Evolutionary conservation across 1,139 yeast genomes (phyloP).

Genomic region (Geotrichum bryndzae): DNA sequence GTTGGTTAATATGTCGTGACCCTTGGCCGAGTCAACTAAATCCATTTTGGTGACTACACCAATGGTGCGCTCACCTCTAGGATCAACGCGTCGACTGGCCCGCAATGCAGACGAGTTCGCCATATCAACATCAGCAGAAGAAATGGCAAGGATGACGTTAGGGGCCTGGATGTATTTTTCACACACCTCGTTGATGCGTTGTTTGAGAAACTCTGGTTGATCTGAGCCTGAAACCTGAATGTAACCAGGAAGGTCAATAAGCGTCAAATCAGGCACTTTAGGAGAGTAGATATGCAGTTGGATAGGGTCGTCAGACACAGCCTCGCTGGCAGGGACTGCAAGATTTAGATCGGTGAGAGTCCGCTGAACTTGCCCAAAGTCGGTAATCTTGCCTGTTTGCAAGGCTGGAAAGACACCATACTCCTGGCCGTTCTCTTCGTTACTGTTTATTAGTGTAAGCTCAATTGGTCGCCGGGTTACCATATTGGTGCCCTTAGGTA

Average conservation of each 20-base stretch:
- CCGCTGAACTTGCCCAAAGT: constrained; percentile 81
- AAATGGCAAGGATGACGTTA: constrained; percentile 86
- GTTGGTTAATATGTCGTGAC: constrained; percentile 62
- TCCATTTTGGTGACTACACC: constrained; percentile 95
- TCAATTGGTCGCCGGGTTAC: constrained; percentile 94
- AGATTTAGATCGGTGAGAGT: constrained; percentile 77
- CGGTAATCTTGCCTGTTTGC: constrained; percentile 72
- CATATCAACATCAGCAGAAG: constrained; percentile 95
- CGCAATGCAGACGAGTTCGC: constrained; percentile 92
- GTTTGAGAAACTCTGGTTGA: constrained; percentile 80
- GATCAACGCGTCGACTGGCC: constrained; percentile 87
- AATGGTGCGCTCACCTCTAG: constrained; percentile 87
- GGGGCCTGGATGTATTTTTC: constrained; percentile 83
- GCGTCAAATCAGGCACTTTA: constrained; percentile 82
- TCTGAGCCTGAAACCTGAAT: constrained; percentile 95
- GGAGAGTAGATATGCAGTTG: constrained; percentile 88
- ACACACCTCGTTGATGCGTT: constrained; percentile 71
- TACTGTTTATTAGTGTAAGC: constrained; percentile 81
- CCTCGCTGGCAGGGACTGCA: constrained; percentile 82
- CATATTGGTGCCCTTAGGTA: constrained; percentile 94
- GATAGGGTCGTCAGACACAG: constrained; percentile 85
- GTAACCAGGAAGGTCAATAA: constrained; percentile 95
- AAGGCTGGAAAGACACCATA: constrained; percentile 94
- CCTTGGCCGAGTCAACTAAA: constrained; percentile 70
- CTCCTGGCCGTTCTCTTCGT: constrained; percentile 64